Evolutionary conservation across 148 eudicot genomes (phyloP), one percentile per base, ranked within the genome.

Genomic region (Tetragonia tetragonoides): DNA sequence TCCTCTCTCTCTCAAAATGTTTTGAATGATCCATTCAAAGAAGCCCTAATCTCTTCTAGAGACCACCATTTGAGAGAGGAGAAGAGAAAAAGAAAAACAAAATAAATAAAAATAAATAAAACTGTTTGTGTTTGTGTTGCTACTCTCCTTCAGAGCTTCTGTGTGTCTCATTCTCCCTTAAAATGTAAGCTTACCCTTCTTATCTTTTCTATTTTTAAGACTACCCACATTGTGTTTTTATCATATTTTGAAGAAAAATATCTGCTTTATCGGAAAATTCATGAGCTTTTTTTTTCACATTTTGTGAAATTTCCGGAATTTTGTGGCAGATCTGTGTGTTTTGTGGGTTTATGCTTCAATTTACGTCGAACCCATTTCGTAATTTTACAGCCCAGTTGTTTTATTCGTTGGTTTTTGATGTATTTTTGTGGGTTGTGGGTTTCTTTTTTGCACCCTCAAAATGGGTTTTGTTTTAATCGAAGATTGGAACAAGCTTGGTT

Each of bases 41-140:
- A 78, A 84, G 78, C 85, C 84, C 87, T 88, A 85, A 20, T 77
- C 63, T 21, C 67, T 28, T 40, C 70, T 20, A 62, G 63, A 71
- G 70, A 54, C 78, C 78, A 47, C 70, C 78, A 65, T 72, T 66
- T n/a, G 6, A 38, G 10, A n/a, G 37, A 10, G 54, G 23, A 14
- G n/a, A 34, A n/a, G 56, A 21, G 56, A 70, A 42, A 51, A 17
- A 14, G 62, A 72, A 42, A 72, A 41, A 34, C 10, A 28, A 14
- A 14, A 38, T 1, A 24, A 1, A 4, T 7, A 2, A 3, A 46
- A 14, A n/a, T n/a, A n/a, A n/a, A n/a, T n/a, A n/a, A 14, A 14
- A 6, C 15, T 7, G 6, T 21, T 10, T 39, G 16, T 18, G 5
- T 57, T 20, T 20, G 59, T 59, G 3, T 23, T 57, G 21, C 10